Evolutionary conservation across 352 stramenopile genomes (phyloP), one percentile per base, ranked within the genome.

Genomic region (Pythium utonaiense): DNA sequence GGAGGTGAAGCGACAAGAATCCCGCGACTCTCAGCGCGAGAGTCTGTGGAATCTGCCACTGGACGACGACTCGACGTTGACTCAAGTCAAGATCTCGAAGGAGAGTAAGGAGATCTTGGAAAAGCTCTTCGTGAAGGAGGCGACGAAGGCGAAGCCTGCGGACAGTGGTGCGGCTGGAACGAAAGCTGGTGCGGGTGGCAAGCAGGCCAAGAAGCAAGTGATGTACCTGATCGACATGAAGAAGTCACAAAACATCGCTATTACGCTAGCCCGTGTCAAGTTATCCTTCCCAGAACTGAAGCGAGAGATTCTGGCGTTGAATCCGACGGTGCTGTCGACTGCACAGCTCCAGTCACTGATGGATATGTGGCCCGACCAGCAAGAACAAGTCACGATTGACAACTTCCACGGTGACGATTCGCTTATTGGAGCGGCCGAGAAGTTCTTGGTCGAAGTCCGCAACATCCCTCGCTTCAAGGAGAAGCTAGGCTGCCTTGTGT

Each of bases 201-300:
- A 56, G 24, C 40, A 24, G 44, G 79, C 86, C 52, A 88, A 89
- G 67, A 86, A 86, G 57, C 75, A 83, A 25, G 77, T 90, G 60
- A 72, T 93, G 25, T 74, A 80, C 25, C 72, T 95, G 33, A 87
- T 95, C 40, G 85, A 95, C 58, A 89, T 92, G 79, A 95, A 95
- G 51, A 95, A 93, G 53, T 87, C 83, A 19, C 85, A 95, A 64
- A 95, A 95, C 65, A 91, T 95, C 53, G 76, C 83, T 10, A 95
- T 95, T 50, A 91, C 83, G 14, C 48, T 95, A 34, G 85, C 85
- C 2, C 81, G 85, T 31, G 75, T 95, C 1, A 93, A 93, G 66
- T 58, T 91, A 21, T 53, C 64, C 8, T 92, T 89, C 53, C 62
- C 80, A 0, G 70, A 91, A 61, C 67, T 94, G 13, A 89, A 89